Evolutionary conservation across 148 eudicot species (phyloP), one percentile per base, ranked within the genome.

Genomic region (Diospyros kaki): DNA sequence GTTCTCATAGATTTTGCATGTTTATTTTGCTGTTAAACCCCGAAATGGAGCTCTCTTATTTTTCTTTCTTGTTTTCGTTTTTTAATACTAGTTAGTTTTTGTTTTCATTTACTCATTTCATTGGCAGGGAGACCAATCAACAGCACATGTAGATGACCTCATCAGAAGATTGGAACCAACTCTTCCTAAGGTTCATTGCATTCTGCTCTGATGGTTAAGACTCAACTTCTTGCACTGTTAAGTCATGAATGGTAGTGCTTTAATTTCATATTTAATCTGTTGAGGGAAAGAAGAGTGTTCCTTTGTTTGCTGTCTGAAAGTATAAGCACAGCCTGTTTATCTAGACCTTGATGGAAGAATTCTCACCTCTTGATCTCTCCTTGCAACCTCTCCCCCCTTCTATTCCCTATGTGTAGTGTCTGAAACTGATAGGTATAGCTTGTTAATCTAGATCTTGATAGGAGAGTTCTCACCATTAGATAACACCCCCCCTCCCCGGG

Each of bases 171-270:
- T 85, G 73, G 82, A 73, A 50, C 91, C 93, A 58, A 48, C 79
- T 65, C 73, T 81, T 81, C 88, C 92, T 68, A 85, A 89, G 97
- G 93, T 89, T 84, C 80, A 73, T 82, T 85, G 71, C 88, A 59
- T 77, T 72, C 73, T 83, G 82, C 82, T 85, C 67, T 81, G 84
- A 80, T 84, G 81, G 81, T 87, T 84, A 77, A 85, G 77, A 73
- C 77, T 83, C 81, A 68, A 64, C 80, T 80, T 78, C 77, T 81
- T 82, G 76, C 28, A 28, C 76, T 75, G 73, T 66, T 68, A 80
- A 50, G 69, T 77, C 40, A 61, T 50, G 46, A 41, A 50, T 55
- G 45, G 52, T 39, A 45, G 45, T 62, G 41, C 50, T 48, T 4
- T 45, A 45, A 55, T 55, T 55, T 9, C 3, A 13, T 55, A 10